Evolutionary conservation across 1,284 basidiomycete species (phyloP), one percentile per base, ranked within the genome.

Genomic region (Pseudozyma hubeiensis): DNA sequence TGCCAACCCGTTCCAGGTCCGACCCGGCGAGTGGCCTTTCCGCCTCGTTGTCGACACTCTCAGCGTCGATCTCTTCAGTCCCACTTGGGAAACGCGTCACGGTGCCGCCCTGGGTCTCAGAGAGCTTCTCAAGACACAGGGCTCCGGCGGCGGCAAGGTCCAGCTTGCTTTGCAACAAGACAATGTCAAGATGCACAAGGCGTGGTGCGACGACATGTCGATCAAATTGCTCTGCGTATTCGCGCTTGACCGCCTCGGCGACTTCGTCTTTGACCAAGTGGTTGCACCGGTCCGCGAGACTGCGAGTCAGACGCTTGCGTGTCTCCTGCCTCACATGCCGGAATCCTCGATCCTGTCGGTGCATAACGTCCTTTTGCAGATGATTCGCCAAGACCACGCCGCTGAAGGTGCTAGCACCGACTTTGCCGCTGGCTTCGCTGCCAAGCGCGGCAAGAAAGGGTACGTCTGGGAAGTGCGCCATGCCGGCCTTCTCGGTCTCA

Each of bases 381-480:
- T 99, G 97, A 94, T 98, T 71, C 89, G 90, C 55, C 96, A 98
- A 85, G 90, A 92, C 64, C 92, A 86, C 73, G 65, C 69, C n/a
- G 70, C 65, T n/a, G 56, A 66, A 14, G 65, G 67, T 30, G 57
- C 56, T 9, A 24, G 41, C 7, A 63, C 56, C 31, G 55, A 68
- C 31, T 49, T 56, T 35, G 53, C 51, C 19, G 40, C 29, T 35
- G 69, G 83, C 83, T 34, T 82, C 84, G 84, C 83, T 53, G 86
- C 78, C 68, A 86, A 84, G 80, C 84, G 81, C 77, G 85, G 86
- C 64, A 78, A 81, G 40, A 82, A 85, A 53, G 86, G 84, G 45
- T 94, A 97, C 85, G 90, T 95, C 5, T 99, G 97, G 97, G 94
- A 99, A 85, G 92, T 99, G 52, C 88, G 97, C 51, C 97, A 99